phyloP scores from a whole-genome alignment of 768 basidiomycete species.

The Collybia sordida region DNA sequence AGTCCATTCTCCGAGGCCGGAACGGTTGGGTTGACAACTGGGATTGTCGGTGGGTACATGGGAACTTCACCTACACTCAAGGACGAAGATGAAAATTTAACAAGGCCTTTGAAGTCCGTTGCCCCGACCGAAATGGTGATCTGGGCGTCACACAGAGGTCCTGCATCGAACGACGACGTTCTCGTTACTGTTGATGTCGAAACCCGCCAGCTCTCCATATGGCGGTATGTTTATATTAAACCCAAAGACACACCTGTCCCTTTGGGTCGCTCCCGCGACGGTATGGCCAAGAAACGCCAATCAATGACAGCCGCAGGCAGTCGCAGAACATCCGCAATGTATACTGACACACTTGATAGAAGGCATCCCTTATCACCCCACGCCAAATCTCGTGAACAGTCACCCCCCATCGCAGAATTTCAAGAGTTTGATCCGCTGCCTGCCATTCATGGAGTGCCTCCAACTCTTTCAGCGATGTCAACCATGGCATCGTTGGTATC shows the following conservation, averaged over 20 bases:
- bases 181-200: conserved; percentile 60
- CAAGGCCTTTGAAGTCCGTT: conserved; percentile 51
- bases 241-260: conserved; percentile 54
- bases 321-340: conserved; percentile 38
- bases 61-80: conserved; percentile 36
- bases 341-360: conserved; percentile 24
- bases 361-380: conserved; percentile 39
- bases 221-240: conserved; percentile 71
- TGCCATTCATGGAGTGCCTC: conserved; percentile 52
- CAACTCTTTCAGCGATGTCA: conserved; percentile 49
- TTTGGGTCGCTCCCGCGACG: conserved; percentile 23
- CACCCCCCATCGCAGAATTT: conserved; percentile 31
- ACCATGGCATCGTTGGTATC: conserved; percentile 50
- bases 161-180: conserved; percentile 43
- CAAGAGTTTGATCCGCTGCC: conserved; percentile 41
- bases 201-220: conserved; percentile 55
- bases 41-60: conserved; percentile 51
- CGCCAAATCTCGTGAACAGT: conserved; percentile 28
- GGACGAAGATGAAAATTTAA: conserved; percentile 54
- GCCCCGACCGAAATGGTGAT: conserved; percentile 65
- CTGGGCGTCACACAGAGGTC: conserved; percentile 50
- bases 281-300: conserved; percentile 37
- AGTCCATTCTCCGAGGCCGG: conserved; percentile 76
- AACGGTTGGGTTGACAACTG: conserved; percentile 65
- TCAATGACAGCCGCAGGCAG: conserved; percentile 34